Evolutionary conservation across 306 rosid genomes (phyloP).

Genomic region (Medicago lupulina): DNA sequence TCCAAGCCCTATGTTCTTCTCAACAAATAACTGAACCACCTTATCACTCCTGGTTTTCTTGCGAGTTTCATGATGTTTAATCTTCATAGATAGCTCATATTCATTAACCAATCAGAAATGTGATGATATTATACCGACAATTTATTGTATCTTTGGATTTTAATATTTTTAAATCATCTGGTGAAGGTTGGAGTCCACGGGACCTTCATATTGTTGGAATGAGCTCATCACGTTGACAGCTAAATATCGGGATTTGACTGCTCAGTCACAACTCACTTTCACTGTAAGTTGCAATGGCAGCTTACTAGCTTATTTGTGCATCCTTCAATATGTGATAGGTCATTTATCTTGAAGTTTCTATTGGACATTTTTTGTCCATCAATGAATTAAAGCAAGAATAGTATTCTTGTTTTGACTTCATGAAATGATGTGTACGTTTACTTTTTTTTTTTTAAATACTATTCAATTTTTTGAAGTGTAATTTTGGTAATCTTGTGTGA

Average conservation of each 20-base stretch:
- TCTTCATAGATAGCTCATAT: slow-evolving; percentile 9
- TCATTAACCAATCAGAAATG: slow-evolving; percentile 16
- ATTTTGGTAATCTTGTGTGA: slow-evolving; percentile 34
- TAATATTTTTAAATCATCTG: slow-evolving; percentile 40
- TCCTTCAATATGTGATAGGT: slow-evolving; percentile 20
- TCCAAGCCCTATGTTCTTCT: background rate
- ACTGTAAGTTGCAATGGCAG: slow-evolving; percentile 64
- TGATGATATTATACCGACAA: background rate
- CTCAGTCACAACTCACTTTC: slow-evolving; percentile 87
- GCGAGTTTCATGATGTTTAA: background rate
- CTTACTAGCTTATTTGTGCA: slow-evolving; percentile 27
- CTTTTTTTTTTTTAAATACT: background rate
- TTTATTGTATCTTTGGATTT: slow-evolving; percentile 19
- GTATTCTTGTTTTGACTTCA: slow-evolving; percentile 26
- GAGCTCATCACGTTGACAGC: slow-evolving; percentile 85
- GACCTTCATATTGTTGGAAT: slow-evolving; percentile 83
- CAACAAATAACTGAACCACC: background rate
- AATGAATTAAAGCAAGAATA: slow-evolving; percentile 16
- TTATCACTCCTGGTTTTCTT: slow-evolving; percentile 4
- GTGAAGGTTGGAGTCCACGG: slow-evolving; percentile 82
- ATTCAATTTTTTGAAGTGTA: slow-evolving; percentile 14
- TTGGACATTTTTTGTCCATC: slow-evolving; percentile 5
- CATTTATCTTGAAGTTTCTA: slow-evolving; percentile 24
- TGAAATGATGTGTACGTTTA: slow-evolving; percentile 5
- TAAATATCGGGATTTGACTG: slow-evolving; percentile 89